These are phyloP conservation scores for Collybia nuda DNA, from an alignment of 768 basidiomycete species.

Conservation along the genomic window DNA sequence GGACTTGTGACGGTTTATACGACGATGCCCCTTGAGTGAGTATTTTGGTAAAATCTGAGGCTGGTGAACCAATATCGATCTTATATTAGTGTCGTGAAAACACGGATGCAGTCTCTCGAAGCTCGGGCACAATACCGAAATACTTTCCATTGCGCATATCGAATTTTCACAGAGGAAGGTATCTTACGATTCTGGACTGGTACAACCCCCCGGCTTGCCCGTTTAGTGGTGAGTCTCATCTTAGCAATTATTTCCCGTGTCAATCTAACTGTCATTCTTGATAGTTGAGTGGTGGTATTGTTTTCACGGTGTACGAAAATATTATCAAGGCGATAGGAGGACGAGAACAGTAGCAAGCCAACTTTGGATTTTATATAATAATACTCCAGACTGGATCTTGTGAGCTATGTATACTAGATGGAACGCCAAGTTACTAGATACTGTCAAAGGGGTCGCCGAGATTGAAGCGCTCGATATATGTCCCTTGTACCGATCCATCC, in stretches of 20 bases:
- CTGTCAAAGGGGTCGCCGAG: no score
- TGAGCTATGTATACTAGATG: no score
- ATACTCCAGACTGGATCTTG: no score
- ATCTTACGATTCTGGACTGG: conserved; percentile 94
- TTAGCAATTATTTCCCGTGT: conserved; percentile 1
- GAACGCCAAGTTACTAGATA: no score
- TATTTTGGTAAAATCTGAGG: conserved; percentile 8
- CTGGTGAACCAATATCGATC: neutral
- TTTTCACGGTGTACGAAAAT: conserved; percentile 90
- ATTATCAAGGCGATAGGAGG: conserved; percentile 51
- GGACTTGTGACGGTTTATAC: conserved; percentile 94
- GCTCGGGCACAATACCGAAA: conserved; percentile 87
- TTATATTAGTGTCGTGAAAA: conserved; percentile 85
- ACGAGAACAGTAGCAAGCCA: neutral
- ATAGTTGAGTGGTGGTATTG: conserved; percentile 89
- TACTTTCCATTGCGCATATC: conserved; percentile 93
- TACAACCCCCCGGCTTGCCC: conserved; percentile 84
- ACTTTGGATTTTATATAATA: neutral
- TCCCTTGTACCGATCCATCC: no score
- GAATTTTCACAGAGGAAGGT: conserved; percentile 94
- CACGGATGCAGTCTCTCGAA: conserved; percentile 92
- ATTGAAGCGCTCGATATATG: no score
- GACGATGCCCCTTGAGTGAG: conserved; percentile 82
- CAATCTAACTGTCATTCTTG: neutral
- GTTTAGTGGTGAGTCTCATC: conserved; percentile 68